Percentiles rank a stretch among this genome's conserved stretches.
phyloP scores from a whole-genome alignment of 176 grass and related monocot species.

The Musa acuminata region DNA sequence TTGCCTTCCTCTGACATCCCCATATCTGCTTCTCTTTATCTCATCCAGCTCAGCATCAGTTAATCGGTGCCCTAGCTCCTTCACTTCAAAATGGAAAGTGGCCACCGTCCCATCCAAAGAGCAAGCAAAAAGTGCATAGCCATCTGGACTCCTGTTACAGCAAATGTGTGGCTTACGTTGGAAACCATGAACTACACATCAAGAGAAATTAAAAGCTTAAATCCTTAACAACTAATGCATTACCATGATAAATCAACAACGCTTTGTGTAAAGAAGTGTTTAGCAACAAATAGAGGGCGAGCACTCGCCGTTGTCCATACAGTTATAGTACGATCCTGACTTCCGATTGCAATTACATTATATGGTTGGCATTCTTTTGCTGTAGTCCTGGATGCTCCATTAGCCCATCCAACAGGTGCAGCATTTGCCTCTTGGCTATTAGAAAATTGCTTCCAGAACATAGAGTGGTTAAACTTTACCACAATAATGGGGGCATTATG shows the following conservation, averaged over 20 bases:
- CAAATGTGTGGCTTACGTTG: background rate
- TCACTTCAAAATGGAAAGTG: constrained; percentile 87
- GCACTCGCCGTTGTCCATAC: constrained; percentile 97
- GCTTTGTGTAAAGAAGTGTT: constrained; percentile 93
- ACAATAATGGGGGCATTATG: constrained; percentile 88
- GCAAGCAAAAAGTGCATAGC: constrained; percentile 90
- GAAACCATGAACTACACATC: background rate
- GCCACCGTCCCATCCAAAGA: constrained; percentile 92
- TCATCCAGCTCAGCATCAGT: constrained; percentile 89
- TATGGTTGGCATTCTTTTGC: constrained; percentile 74
- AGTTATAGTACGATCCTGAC: constrained; percentile 96
- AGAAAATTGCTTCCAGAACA: constrained; percentile 72
- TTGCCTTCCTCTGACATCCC: constrained; percentile 89
- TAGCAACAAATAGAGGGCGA: constrained; percentile 87
- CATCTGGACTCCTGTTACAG: constrained; percentile 79
- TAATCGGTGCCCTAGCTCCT: constrained; percentile 84
- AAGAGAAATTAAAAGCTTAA: constrained; percentile 5
- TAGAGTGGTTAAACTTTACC: constrained; percentile 94
- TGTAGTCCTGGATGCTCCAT: constrained; percentile 65
- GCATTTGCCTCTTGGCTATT: constrained; percentile 49
- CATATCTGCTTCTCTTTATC: constrained; percentile 85
- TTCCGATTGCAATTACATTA: constrained; percentile 97
- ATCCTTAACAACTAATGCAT: constrained; percentile 1
- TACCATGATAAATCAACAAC: constrained; percentile 99
- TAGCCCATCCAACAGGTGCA: constrained; percentile 58